Percentiles rank a stretch among this genome's conserved stretches.
Evolutionary conservation across 2,329 filamentous ascomycete species (phyloP).

Genomic region (Cephalotrichum gorgonifer): DNA sequence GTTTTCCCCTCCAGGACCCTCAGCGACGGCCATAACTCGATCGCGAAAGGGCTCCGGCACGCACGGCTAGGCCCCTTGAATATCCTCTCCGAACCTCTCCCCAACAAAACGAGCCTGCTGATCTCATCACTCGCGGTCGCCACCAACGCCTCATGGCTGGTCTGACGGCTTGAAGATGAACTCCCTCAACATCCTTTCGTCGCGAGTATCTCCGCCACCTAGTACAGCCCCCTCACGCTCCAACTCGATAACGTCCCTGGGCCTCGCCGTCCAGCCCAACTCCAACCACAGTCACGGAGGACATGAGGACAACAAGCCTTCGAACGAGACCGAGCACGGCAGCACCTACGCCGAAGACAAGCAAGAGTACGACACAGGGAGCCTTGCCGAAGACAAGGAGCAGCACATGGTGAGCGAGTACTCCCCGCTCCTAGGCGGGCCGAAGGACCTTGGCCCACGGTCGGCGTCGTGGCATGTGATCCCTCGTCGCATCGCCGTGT

Average conservation of each 20-base stretch:
- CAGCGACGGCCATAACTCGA: neutral
- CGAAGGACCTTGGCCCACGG: conserved; percentile 17
- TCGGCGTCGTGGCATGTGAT: conserved; percentile 40
- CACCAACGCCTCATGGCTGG: conserved; percentile 40
- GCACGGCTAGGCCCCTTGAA: neutral
- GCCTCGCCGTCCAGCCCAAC: conserved; percentile 31
- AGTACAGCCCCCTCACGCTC: conserved; percentile 47
- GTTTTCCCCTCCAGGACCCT: neutral
- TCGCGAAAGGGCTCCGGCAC: neutral
- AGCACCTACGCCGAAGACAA: conserved; percentile 20
- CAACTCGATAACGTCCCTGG: conserved; percentile 47
- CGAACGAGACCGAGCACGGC: neutral
- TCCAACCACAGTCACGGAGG: conserved; percentile 3
- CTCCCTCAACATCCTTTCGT: conserved; percentile 88
- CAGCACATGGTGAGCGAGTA: conserved; percentile 42
- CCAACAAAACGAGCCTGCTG: neutral
- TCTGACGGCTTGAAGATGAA: conserved; percentile 59
- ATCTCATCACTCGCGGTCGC: neutral
- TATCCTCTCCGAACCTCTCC: neutral
- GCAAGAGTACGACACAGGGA: conserved; percentile 25
- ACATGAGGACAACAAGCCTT: conserved; percentile 6
- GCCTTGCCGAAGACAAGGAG: conserved; percentile 8
- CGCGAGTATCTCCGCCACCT: conserved; percentile 59
- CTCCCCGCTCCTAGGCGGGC: conserved; percentile 44
- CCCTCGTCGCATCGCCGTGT: conserved; percentile 59